These are phyloP conservation scores for Xanthoparmelia taractica DNA, from an alignment of 495 filamentous ascomycete genomes.

Conservation along the genomic window DNA sequence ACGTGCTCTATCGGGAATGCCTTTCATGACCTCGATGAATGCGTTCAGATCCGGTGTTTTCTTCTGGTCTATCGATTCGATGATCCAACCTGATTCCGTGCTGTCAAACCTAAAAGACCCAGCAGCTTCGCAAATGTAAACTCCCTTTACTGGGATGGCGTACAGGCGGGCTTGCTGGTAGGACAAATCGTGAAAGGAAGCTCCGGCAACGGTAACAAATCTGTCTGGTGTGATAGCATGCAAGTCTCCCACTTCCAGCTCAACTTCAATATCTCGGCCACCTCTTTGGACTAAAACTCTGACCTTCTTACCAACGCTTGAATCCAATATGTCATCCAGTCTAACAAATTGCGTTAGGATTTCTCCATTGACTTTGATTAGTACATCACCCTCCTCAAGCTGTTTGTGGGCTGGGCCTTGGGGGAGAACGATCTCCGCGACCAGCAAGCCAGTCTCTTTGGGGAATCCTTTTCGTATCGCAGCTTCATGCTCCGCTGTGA, in stretches of 20 bases:
- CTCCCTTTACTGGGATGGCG: conserved; percentile 81
- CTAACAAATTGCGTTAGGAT: conserved; percentile 88
- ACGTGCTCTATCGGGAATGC: conserved; percentile 79
- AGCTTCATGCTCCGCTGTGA: conserved; percentile 79
- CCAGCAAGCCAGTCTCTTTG: conserved; percentile 91
- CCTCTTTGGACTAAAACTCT: conserved; percentile 77
- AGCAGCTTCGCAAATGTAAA: conserved; percentile 90
- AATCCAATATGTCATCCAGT: conserved; percentile 90
- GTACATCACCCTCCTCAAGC: conserved; percentile 90
- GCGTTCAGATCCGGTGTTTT: conserved; percentile 76
- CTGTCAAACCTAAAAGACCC: conserved; percentile 93
- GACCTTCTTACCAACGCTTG: conserved; percentile 68
- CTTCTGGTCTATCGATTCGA: conserved; percentile 86
- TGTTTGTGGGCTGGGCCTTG: conserved; percentile 79
- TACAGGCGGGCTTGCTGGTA: conserved; percentile 95
- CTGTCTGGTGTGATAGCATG: conserved; percentile 93
- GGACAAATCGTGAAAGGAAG: conserved; percentile 88
- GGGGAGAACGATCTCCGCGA: conserved; percentile 89
- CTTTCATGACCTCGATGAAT: conserved; percentile 87
- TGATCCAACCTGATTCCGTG: conserved; percentile 84
- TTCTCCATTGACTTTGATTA: conserved; percentile 89
- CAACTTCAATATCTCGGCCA: conserved; percentile 78
- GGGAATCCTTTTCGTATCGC: conserved; percentile 74
- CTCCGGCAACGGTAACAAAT: conserved; percentile 88
- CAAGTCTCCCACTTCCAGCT: conserved; percentile 79